Conservation (phyloP, 495 filamentous ascomycete genomes). For the Daldinia concentrica region DNA sequence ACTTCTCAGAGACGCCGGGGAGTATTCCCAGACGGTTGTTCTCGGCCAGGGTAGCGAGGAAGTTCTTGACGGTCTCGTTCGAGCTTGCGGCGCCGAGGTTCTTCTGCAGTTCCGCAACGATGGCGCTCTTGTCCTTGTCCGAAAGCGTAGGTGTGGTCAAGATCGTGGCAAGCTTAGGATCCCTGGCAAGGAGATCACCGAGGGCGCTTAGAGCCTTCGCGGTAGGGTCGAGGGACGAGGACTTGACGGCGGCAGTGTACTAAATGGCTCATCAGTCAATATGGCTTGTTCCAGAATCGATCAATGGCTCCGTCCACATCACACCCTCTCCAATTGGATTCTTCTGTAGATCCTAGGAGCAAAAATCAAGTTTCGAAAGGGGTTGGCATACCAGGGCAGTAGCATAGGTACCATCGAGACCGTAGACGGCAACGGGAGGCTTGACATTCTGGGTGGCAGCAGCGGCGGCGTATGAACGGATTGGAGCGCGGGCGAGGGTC, state of each 20-base stretch:
- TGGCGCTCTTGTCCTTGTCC: constrained; percentile 78
- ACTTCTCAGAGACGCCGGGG: constrained; percentile 85
- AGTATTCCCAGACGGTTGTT: constrained; percentile 93
- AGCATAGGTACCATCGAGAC: constrained; percentile 97
- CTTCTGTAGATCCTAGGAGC: background rate
- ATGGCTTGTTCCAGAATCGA: constrained; percentile 9
- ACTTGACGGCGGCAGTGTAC: constrained; percentile 96
- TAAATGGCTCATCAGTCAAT: constrained; percentile 61
- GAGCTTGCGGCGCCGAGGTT: constrained; percentile 72
- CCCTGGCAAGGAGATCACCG: constrained; percentile 75
- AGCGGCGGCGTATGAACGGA: constrained; percentile 80
- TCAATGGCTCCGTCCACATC: constrained; percentile 5
- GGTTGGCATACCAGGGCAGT: constrained; percentile 84
- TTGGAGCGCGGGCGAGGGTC: constrained; percentile 47
- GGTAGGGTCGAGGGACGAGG: constrained; percentile 79
- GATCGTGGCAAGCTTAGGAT: constrained; percentile 78
- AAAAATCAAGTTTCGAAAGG: constrained; percentile 4
- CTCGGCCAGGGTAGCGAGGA: constrained; percentile 86
- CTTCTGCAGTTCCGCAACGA: constrained; percentile 86
- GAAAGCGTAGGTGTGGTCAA: constrained; percentile 82
- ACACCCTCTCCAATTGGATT: constrained; percentile 18
- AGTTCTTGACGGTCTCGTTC: constrained; percentile 89
- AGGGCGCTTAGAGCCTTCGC: constrained; percentile 78
- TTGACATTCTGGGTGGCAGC: constrained; percentile 69
- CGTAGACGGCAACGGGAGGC: constrained; percentile 90